Base-by-base conservation (phyloP, 805 yeast genomes). In the Yarrowia osloensis region DNA sequence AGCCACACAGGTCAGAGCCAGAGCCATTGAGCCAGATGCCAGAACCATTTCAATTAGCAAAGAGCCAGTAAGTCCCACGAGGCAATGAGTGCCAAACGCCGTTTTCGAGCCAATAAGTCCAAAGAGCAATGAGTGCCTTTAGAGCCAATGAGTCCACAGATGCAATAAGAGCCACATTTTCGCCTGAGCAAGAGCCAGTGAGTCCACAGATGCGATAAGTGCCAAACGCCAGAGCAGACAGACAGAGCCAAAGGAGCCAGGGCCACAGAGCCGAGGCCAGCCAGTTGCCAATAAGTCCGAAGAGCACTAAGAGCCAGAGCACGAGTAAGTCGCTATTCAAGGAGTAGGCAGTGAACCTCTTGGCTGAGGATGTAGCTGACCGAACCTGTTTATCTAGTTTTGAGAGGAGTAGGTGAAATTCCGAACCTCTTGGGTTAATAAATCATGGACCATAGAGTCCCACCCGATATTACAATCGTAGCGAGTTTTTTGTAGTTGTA, bases 331-430 rank as follows among this genome's bases (percentile, higher is more conserved):
- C 22, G 17, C 24, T 37, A 37, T 3, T n/a, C 22, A 17, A 47
- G 54, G 54, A 47, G 54, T 47, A 47, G 54, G 54, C 33, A 29
- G 33, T 19, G 54, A 47, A 47, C 54, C 54, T 47, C 54, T 11
- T 6, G 15, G 7, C 31, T 12, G 54, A 47, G 54, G 54, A 47
- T n/a, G 33, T 28, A 19, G 17, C 54, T 47, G 54, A 47, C 54
- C 54, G 54, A 47, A 47, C 54, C 54, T 42, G 47, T 46, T 24
- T 46, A 47, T n/a, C 9, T 47, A 47, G 54, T 47, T 22, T 39
- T 46, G n/a, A n/a, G 54, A 47, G 54, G 54, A 47, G 54, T 47
- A 47, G 54, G 54, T 47, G 54, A 47, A 47, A 47, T 28, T 28
- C 37, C 54, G 54, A 47, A 47, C 54, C 54, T 47, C 54, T 24